phyloP scores from a whole-genome alignment of 768 basidiomycete species.

The Boletus bicolor region DNA sequence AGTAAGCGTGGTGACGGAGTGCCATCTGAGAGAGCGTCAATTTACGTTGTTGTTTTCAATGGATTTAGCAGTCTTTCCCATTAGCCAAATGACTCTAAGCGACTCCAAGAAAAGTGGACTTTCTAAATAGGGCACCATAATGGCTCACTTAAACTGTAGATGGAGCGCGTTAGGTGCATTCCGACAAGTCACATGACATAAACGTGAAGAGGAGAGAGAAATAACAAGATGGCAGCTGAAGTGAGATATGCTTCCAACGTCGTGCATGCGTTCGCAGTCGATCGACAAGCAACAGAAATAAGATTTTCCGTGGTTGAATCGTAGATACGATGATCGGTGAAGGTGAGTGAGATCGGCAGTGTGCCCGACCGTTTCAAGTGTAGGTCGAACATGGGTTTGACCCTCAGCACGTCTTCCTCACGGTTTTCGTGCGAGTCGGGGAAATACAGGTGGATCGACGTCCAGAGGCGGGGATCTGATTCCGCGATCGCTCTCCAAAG shows the following conservation, averaged over 20 bases:
- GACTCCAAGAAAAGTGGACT: constrained; percentile 7
- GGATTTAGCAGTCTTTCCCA: too few species aligned
- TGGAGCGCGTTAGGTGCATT: too few species aligned
- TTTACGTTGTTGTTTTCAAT: too few species aligned
- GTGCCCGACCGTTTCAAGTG: constrained; percentile 13
- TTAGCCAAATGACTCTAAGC: too few species aligned
- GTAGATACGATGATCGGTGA: constrained; percentile 17
- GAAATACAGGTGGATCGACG: constrained; percentile 18
- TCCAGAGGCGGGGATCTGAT: constrained; percentile 23
- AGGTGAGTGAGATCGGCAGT: constrained; percentile 19
- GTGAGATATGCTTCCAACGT: constrained; percentile 18
- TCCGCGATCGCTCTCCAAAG: constrained; percentile 16
- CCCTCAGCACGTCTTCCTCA: not conserved
- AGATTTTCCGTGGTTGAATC: constrained; percentile 4
- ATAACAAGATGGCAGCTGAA: constrained; percentile 11
- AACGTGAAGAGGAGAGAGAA: constrained; percentile 16
- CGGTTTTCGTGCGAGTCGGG: not conserved
- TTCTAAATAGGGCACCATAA: too few species aligned
- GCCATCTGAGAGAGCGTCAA: too few species aligned
- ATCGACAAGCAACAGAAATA: constrained; percentile 10
- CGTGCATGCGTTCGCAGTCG: constrained; percentile 11
- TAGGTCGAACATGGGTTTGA: constrained; percentile 2
- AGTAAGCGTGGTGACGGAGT: constrained; percentile 1
- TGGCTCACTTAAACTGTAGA: too few species aligned
- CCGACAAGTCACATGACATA: constrained; percentile 11